Conservation (phyloP, 2,329 filamentous ascomycete genomes). For the Lasiodiplodia sp. region DNA sequence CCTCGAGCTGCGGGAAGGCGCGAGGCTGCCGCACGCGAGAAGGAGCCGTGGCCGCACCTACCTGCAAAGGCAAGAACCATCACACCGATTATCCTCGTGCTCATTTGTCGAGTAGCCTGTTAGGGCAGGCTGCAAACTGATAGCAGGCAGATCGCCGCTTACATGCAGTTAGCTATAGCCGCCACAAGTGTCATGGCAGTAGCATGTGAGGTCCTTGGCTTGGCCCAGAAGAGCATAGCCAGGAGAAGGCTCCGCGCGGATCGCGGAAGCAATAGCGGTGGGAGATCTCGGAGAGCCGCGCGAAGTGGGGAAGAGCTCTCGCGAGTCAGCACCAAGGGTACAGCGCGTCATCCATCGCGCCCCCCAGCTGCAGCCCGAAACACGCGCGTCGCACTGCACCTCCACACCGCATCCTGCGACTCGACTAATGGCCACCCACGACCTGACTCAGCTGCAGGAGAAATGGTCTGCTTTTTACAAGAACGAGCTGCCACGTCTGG, state of each 20-base stretch:
- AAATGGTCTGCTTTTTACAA: constrained; percentile 40
- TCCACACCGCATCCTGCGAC: constrained; percentile 4
- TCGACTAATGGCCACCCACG: background rate
- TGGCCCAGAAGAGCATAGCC: background rate
- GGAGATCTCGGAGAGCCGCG: background rate
- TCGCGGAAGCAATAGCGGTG: constrained; percentile 16
- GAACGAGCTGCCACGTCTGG: constrained; percentile 38
- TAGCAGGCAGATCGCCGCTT: background rate
- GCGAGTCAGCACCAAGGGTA: constrained; percentile 1
- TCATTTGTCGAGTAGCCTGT: background rate
- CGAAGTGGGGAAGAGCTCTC: background rate
- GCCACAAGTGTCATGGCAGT: background rate
- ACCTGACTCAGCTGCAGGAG: constrained; percentile 13
- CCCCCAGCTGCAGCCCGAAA: background rate
- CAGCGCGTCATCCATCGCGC: constrained; percentile 16
- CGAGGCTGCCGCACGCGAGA: background rate
- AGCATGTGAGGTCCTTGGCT: background rate
- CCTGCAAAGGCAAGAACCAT: background rate
- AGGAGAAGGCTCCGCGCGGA: constrained; percentile 1
- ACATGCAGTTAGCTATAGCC: background rate
- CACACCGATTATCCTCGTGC: background rate
- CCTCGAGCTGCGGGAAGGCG: background rate
- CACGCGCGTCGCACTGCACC: constrained; percentile 3
- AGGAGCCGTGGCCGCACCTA: background rate
- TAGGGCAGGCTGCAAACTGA: background rate